Evolutionary conservation across 2,329 filamentous ascomycete genomes (phyloP).

Genomic region (Paecilomyces fulvus): DNA sequence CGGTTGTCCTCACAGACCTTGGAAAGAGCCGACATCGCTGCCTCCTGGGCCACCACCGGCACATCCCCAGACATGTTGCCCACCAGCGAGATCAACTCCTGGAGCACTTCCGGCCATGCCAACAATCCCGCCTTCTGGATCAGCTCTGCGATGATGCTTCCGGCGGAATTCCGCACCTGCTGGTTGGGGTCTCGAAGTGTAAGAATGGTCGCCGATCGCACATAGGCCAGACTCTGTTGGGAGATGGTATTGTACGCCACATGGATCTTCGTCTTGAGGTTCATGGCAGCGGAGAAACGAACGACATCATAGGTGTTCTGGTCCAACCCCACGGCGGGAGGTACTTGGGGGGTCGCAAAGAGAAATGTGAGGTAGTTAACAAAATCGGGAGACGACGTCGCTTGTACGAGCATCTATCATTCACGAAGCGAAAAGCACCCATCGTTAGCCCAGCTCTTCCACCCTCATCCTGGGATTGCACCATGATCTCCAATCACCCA

Average conservation of each 20-base stretch:
- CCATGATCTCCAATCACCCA: background rate
- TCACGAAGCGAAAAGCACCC: background rate
- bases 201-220: constrained; percentile 69
- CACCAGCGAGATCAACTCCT: constrained; percentile 71
- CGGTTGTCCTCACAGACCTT: constrained; percentile 98
- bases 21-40: constrained; percentile 81
- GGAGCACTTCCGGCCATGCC: constrained; percentile 83
- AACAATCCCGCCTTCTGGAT: constrained; percentile 76
- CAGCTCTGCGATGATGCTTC: constrained; percentile 89
- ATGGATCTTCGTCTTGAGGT: constrained; percentile 91
- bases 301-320: constrained; percentile 61
- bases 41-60: constrained; percentile 70
- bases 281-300: constrained; percentile 79
- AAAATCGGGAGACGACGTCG: constrained; percentile 81
- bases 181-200: constrained; percentile 72
- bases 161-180: constrained; percentile 81
- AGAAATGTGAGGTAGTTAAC: constrained; percentile 95
- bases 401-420: constrained; percentile 79
- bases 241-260: constrained; percentile 67
- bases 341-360: constrained; percentile 60
- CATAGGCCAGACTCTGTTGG: constrained; percentile 61
- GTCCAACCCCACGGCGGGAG: constrained; percentile 50
- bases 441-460: background rate
- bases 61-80: constrained; percentile 62
- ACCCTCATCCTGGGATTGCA: background rate